These are phyloP conservation scores for Phoma sp. DNA, from an alignment of 2,329 filamentous ascomycete genomes.

Conservation along the genomic window DNA sequence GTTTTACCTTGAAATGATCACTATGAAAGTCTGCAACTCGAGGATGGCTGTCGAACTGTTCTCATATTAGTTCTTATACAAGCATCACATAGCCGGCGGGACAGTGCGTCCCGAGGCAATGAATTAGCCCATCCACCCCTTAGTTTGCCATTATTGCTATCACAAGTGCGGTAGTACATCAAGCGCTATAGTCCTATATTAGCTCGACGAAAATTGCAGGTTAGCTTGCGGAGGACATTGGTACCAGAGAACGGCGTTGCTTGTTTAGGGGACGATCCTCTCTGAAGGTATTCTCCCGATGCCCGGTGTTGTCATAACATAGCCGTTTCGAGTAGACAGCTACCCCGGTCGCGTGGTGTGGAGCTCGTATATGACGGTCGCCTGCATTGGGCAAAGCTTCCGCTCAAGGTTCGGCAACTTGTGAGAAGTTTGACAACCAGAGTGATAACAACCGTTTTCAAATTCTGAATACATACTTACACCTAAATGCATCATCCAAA, in stretches of 20 bases:
- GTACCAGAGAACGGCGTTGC: constrained; percentile 13
- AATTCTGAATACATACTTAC: too few species aligned
- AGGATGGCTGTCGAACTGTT: too few species aligned
- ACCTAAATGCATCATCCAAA: too few species aligned
- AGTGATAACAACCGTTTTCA: too few species aligned
- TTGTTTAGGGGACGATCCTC: constrained; percentile 11
- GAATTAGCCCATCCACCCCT: not conserved
- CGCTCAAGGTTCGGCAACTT: constrained; percentile 11
- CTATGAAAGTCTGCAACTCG: not conserved
- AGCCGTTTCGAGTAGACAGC: constrained; percentile 3
- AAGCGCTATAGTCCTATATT: constrained; percentile 14
- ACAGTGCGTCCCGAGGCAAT: not conserved
- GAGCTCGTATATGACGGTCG: constrained; percentile 1
- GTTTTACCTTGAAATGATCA: not conserved
- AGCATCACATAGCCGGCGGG: not conserved
- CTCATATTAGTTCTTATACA: not conserved
- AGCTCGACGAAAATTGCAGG: constrained; percentile 9
- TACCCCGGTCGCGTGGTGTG: not conserved
- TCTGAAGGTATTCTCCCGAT: constrained; percentile 2
- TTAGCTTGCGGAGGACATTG: constrained; percentile 26
- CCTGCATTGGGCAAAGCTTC: constrained; percentile 28
- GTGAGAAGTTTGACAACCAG: not conserved
- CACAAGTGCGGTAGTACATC: constrained; percentile 19
- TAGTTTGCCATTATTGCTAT: constrained; percentile 6
- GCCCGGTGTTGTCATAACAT: constrained; percentile 9